phyloP scores from a whole-genome alignment of 1,284 basidiomycete genomes.

The Cerioporus squamosus region DNA sequence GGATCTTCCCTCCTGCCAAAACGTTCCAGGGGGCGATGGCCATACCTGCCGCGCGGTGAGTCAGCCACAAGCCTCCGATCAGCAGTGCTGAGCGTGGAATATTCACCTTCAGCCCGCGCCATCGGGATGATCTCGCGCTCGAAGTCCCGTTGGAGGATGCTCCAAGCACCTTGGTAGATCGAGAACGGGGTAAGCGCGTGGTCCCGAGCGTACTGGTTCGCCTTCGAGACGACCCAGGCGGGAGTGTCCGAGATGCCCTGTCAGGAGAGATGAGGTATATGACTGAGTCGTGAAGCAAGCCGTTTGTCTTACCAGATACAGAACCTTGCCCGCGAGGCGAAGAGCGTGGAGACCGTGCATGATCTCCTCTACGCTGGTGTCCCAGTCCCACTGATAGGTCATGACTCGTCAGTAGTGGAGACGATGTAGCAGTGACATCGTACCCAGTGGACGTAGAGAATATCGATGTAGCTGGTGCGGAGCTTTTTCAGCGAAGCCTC shows the following conservation, averaged over 20 bases:
- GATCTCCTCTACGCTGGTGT: conserved; percentile 49
- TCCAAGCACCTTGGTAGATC: conserved; percentile 61
- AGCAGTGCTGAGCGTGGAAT: too few species aligned
- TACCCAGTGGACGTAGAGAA: conserved; percentile 38
- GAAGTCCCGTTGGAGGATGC: conserved; percentile 37
- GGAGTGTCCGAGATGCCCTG: conserved; percentile 36
- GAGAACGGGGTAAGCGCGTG: conserved; percentile 53
- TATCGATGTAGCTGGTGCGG: conserved; percentile 47
- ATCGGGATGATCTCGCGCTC: conserved; percentile 56
- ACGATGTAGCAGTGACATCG: background rate
- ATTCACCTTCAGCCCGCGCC: conserved; percentile 43
- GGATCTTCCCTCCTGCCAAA: too few species aligned
- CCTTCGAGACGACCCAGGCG: conserved; percentile 35
- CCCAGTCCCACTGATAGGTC: conserved; percentile 41
- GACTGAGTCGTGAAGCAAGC: background rate
- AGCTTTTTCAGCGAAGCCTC: conserved; percentile 47
- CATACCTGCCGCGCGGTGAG: too few species aligned
- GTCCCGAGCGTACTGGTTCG: conserved; percentile 35
- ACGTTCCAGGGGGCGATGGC: too few species aligned
- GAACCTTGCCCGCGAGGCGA: conserved; percentile 45
- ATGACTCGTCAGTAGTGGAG: background rate
- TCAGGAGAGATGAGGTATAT: background rate
- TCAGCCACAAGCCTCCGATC: too few species aligned
- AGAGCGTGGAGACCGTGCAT: conserved; percentile 52
- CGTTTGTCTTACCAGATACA: conserved; percentile 42